Evolutionary conservation across 2,329 filamentous ascomycete genomes (phyloP).

Genomic region (Ramularia collo-cygni): DNA sequence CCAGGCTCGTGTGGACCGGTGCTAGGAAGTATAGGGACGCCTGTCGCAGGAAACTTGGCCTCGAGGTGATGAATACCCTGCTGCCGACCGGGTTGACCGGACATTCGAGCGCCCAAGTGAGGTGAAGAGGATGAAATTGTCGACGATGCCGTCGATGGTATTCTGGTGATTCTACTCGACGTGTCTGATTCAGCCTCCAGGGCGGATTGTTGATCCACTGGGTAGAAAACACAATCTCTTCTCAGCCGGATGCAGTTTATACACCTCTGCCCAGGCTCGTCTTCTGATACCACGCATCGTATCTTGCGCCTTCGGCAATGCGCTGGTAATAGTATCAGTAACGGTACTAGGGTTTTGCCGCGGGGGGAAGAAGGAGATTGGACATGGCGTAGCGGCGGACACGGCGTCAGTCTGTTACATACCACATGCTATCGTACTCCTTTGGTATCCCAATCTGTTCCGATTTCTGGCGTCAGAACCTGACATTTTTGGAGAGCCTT

Average conservation of each 20-base stretch:
- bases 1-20: too few relatives aligned
- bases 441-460: constrained; percentile 92
- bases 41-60: constrained; percentile 12
- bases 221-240: constrained; percentile 88
- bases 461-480: constrained; percentile 58
- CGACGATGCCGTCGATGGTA: constrained; percentile 21
- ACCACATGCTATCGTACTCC: constrained; percentile 94
- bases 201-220: constrained; percentile 55
- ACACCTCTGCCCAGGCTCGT: constrained; percentile 70
- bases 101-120: constrained; percentile 10
- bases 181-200: constrained; percentile 23
- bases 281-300: constrained; percentile 70
- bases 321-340: constrained; percentile 45
- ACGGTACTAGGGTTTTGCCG: constrained; percentile 7
- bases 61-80: constrained; percentile 18
- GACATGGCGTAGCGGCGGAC: neutral
- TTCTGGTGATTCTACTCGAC: constrained; percentile 15
- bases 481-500: constrained; percentile 37
- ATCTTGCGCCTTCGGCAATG: constrained; percentile 93
- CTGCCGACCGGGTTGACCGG: constrained; percentile 13
- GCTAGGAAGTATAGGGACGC: constrained; percentile 14
- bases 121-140: constrained; percentile 22
- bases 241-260: constrained; percentile 89
- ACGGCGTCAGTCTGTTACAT: constrained; percentile 40
- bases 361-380: constrained; percentile 8